A percentile compares a stretch with the other conserved stretches of the same genome.
phyloP scores from a whole-genome alignment of 768 basidiomycete genomes.

The Mycena belliarum region DNA sequence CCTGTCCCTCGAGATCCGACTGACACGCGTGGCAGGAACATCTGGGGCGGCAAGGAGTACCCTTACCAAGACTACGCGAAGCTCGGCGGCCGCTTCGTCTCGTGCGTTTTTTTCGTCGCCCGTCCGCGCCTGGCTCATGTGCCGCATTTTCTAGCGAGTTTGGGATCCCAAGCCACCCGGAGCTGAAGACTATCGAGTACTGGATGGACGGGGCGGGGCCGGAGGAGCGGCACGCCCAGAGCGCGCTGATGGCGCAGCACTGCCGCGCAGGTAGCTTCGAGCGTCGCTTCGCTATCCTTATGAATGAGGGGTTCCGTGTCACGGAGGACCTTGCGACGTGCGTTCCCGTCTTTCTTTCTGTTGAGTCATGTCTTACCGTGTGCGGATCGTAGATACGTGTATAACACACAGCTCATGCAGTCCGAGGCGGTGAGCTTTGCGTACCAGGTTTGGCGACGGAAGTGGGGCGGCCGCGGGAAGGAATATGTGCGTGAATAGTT shows the following conservation, averaged over 20 bases:
- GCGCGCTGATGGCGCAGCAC: constrained; percentile 57
- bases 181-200: constrained; percentile 54
- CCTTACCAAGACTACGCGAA: constrained; percentile 64
- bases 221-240: constrained; percentile 56
- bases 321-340: constrained; percentile 50
- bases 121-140: too few relatives aligned
- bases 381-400: constrained; percentile 68
- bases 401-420: constrained; percentile 89
- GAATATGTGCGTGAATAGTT: constrained; percentile 51
- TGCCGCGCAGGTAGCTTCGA: constrained; percentile 59
- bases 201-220: constrained; percentile 52
- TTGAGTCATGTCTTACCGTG: background rate
- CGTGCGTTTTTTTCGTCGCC: constrained; percentile 30
- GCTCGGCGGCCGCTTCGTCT: constrained; percentile 63
- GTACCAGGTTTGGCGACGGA: constrained; percentile 80
- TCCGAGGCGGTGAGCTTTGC: constrained; percentile 81
- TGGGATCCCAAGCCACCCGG: constrained; percentile 63
- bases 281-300: constrained; percentile 54
- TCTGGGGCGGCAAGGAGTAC: constrained; percentile 64
- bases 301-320: constrained; percentile 57
- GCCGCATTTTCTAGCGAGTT: constrained; percentile 45
- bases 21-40: too few relatives aligned
- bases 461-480: constrained; percentile 76
- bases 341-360: constrained; percentile 18
- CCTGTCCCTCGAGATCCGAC: too few relatives aligned